phyloP scores from a whole-genome alignment of 2,329 filamentous ascomycete species.

The Clonostachys byssicola region DNA sequence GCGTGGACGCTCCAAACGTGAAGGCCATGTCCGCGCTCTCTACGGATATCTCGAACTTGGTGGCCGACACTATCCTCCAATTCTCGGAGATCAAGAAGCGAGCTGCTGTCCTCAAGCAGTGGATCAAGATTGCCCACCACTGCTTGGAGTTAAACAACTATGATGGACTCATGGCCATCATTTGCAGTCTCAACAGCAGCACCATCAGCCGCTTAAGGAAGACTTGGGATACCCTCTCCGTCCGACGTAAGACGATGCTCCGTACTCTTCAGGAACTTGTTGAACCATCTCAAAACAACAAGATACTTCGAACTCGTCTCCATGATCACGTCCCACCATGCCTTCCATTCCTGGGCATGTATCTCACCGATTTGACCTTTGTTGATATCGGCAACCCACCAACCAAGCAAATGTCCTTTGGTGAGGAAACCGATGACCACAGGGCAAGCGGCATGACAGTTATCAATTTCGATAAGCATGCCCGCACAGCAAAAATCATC shows the following conservation, averaged over 20 bases:
- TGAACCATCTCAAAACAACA: slow-evolving; percentile 88
- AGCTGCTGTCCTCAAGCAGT: slow-evolving; percentile 88
- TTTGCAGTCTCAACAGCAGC: slow-evolving; percentile 88
- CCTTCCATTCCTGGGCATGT: slow-evolving; percentile 92
- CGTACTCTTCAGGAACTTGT: slow-evolving; percentile 79
- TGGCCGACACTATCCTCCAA: slow-evolving; percentile 87
- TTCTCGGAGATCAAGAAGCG: slow-evolving; percentile 91
- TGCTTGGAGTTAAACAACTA: slow-evolving; percentile 93
- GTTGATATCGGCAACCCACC: slow-evolving; percentile 91
- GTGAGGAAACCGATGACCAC: slow-evolving; percentile 49
- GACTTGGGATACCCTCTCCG: slow-evolving; percentile 87
- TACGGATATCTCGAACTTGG: slow-evolving; percentile 87
- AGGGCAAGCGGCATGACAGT: slow-evolving; percentile 67
- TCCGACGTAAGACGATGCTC: slow-evolving; percentile 76
- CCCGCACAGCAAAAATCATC: slow-evolving; percentile 91
- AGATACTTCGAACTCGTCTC: slow-evolving; percentile 75
- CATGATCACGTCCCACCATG: slow-evolving; percentile 87
- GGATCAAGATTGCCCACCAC: slow-evolving; percentile 90
- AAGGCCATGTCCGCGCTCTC: slow-evolving; percentile 91
- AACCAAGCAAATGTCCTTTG: slow-evolving; percentile 64
- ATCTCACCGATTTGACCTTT: slow-evolving; percentile 93
- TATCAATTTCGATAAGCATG: slow-evolving; percentile 98
- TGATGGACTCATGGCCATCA: slow-evolving; percentile 93
- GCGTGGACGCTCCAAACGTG: slow-evolving; percentile 78
- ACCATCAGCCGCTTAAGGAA: slow-evolving; percentile 83